Evolutionary conservation across 2,329 filamentous ascomycete species (phyloP).

Genomic region (Cylindrodendrum hubeiense): DNA sequence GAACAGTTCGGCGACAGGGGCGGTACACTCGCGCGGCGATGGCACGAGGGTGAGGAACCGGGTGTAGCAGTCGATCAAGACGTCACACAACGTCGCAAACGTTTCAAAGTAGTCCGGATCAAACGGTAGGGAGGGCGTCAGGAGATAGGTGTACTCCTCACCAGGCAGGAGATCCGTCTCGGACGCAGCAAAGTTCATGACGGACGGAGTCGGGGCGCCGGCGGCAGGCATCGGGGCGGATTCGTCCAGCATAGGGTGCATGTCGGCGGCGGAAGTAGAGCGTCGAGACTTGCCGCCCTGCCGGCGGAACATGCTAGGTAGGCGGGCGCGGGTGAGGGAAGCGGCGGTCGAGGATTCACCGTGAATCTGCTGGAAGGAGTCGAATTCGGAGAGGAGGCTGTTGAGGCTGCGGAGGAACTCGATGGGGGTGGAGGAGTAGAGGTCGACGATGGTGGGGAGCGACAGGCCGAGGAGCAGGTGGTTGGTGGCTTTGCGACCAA

Average conservation of each 20-base stretch:
- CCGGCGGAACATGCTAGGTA: slow-evolving; percentile 87
- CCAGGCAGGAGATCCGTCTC: slow-evolving; percentile 79
- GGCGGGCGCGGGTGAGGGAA: slow-evolving; percentile 80
- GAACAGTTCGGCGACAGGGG: slow-evolving; percentile 84
- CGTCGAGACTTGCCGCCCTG: slow-evolving; percentile 69
- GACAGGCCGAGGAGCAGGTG: slow-evolving; percentile 94
- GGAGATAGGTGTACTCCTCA: slow-evolving; percentile 88
- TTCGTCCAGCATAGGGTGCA: slow-evolving; percentile 49
- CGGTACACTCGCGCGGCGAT: slow-evolving; percentile 79
- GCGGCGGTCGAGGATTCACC: slow-evolving; percentile 79
- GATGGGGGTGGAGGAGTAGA: slow-evolving; percentile 81
- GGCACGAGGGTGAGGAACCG: slow-evolving; percentile 81
- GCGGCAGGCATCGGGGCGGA: slow-evolving; percentile 43
- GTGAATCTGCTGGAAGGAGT: slow-evolving; percentile 91
- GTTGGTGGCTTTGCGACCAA: slow-evolving; percentile 91
- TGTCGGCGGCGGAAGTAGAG: slow-evolving; percentile 62
- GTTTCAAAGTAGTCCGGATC: slow-evolving; percentile 98
- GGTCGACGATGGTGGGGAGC: slow-evolving; percentile 88
- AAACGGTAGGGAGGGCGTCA: slow-evolving; percentile 94
- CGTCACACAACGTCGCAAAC: slow-evolving; percentile 94
- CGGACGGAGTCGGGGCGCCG: slow-evolving; percentile 52
- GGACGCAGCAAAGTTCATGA: slow-evolving; percentile 70
- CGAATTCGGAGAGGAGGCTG: slow-evolving; percentile 89
- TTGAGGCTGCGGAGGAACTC: slow-evolving; percentile 92
- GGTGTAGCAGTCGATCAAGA: slow-evolving; percentile 92